These are phyloP conservation scores for Apiospora malaysiana DNA, from an alignment of 2,329 filamentous ascomycete genomes.

Conservation along the genomic window DNA sequence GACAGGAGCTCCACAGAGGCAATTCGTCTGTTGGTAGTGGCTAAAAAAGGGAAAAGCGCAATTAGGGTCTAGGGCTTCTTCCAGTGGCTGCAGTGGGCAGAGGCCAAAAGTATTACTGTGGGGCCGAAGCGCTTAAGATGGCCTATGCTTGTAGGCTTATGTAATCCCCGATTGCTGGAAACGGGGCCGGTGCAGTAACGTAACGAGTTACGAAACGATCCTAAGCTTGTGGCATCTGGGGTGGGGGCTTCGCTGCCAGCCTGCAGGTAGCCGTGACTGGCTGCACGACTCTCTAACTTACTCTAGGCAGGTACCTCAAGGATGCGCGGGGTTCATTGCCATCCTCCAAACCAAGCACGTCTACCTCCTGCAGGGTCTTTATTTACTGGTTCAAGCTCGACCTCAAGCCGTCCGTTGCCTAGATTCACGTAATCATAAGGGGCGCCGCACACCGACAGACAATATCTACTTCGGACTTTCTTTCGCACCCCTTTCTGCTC, in stretches of 20 bases:
- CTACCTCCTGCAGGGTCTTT: slow-evolving; percentile 12
- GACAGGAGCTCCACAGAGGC: slow-evolving; percentile 23
- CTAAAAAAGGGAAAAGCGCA: slow-evolving; percentile 20
- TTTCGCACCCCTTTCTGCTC: not conserved
- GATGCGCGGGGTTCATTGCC: slow-evolving; percentile 1
- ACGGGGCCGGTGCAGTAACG: not conserved
- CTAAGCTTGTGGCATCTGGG: not conserved
- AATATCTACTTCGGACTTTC: not conserved
- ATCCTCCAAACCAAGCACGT: not conserved
- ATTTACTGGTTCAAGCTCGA: slow-evolving; percentile 8
- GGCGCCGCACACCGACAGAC: not conserved
- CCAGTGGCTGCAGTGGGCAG: too few relatives aligned
- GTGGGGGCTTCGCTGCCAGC: not conserved
- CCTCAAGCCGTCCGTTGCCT: not conserved
- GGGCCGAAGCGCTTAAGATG: not conserved
- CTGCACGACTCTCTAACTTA: not conserved
- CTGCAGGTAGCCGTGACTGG: not conserved
- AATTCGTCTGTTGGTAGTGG: slow-evolving; percentile 17
- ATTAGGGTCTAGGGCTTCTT: slow-evolving; percentile 27
- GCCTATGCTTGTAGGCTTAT: not conserved
- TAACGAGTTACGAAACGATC: slow-evolving; percentile 6
- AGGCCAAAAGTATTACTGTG: not conserved
- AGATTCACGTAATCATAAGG: not conserved
- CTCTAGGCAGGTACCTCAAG: too few relatives aligned
- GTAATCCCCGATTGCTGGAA: not conserved